Evolutionary conservation across 768 basidiomycete species (phyloP), one percentile per base, ranked within the genome.

Genomic region (Chlorophyllum brunneum): DNA sequence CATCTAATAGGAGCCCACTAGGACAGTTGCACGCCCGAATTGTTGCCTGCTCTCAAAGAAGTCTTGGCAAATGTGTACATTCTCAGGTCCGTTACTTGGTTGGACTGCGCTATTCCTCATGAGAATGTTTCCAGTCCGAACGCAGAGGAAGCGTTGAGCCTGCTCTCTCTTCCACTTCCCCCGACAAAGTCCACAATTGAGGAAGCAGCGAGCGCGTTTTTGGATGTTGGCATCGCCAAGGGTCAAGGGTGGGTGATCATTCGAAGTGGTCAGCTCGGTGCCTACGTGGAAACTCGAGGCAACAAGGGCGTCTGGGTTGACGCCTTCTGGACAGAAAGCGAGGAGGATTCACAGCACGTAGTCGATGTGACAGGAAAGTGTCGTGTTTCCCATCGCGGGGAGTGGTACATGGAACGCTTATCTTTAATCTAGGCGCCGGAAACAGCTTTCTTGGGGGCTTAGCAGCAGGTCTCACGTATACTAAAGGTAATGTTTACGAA

Each of bases 381-480:
- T 54, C 37, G 23, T 44, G 24, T 29, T n/a, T n/a, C n/a, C 45
- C 37, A 3, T 34, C 20, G 34, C 51, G 48, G 33, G 18, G 41
- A 15, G 31, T 27, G 11, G n/a, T 48, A 37, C 53, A 49, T 51
- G 58, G 48, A 38, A 42, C n/a, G n/a, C 34, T 26, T 47, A 55
- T 56, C 24, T 29, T 52, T 41, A 16, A n/a, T 52, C 20, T 56
- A 91, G 90, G 93, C 38, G 92, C 91, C n/a, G 93, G 93, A 13
- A 95, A 95, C 65, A 78, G 82, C 54, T 95, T 95, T 66, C 73
- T 95, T 20, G 92, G 92, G 11, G 92, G 92, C 5, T 74, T 94
- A 11, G 82, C 82, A 9, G 92, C 89, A 16, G 92, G 92, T 0
- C 64, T 93, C 45, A 57, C 69, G 16, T 59, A 82, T 45, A 70